Percentiles rank a stretch among this genome's conserved stretches.
These are phyloP conservation scores for Myxozyma sirexii DNA, from an alignment of 805 yeast species.

Conservation along the genomic window DNA sequence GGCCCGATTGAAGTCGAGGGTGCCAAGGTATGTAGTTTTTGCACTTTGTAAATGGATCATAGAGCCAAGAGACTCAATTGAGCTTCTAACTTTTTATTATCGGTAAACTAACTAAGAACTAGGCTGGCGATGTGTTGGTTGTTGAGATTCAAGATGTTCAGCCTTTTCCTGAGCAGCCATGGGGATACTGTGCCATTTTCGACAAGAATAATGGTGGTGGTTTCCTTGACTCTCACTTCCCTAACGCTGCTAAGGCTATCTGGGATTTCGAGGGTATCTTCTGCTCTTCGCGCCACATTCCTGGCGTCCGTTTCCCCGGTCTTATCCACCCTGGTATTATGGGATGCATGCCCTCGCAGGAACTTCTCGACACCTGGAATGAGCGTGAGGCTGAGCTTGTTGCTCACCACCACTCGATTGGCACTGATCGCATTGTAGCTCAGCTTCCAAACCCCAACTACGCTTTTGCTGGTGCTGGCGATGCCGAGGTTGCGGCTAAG, in stretches of 20 bases:
- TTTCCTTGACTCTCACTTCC: slow-evolving; percentile 52
- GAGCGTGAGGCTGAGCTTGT: slow-evolving; percentile 47
- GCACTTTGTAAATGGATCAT: neutral
- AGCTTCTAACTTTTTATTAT: neutral
- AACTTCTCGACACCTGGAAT: slow-evolving; percentile 51
- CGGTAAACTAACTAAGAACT: neutral
- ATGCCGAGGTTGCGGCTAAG: slow-evolving; percentile 39
- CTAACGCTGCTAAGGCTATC: slow-evolving; percentile 55
- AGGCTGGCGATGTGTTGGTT: slow-evolving; percentile 51
- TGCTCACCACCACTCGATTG: slow-evolving; percentile 28
- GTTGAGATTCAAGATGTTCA: slow-evolving; percentile 56
- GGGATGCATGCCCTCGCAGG: slow-evolving; percentile 54
- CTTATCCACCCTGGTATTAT: slow-evolving; percentile 56
- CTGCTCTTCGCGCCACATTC: slow-evolving; percentile 54
- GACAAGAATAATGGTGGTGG: slow-evolving; percentile 56
- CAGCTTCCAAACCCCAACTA: slow-evolving; percentile 46
- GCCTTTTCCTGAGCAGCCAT: slow-evolving; percentile 54
- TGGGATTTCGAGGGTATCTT: slow-evolving; percentile 57
- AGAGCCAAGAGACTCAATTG: neutral
- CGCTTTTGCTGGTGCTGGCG: slow-evolving; percentile 47
- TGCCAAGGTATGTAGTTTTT: slow-evolving; percentile 39
- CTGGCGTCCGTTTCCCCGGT: slow-evolving; percentile 54
- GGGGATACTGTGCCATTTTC: slow-evolving; percentile 58
- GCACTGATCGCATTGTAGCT: slow-evolving; percentile 47
- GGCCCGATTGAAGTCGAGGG: slow-evolving; percentile 53